phyloP scores from a whole-genome alignment of 2,329 filamentous ascomycete species.

The Colletotrichum lupini region DNA sequence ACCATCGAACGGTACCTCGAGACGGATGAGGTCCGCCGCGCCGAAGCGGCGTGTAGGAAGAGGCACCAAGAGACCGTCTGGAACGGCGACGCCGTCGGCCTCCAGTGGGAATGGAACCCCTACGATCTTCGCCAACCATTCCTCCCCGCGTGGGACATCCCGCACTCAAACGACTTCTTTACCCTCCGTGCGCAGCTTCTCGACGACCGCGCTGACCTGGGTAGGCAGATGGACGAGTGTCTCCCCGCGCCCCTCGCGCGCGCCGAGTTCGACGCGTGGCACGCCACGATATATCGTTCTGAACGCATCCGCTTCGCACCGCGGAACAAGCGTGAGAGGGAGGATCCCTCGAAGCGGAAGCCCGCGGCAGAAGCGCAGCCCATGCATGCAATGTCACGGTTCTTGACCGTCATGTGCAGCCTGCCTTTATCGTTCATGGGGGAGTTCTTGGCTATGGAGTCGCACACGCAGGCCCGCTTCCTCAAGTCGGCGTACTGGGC shows the following conservation, averaged over 20 bases:
- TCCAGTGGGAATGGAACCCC: conserved; percentile 11
- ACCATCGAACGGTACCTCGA: not conserved
- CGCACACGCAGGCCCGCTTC: not conserved
- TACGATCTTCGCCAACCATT: not conserved
- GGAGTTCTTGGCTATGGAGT: not conserved
- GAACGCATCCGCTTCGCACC: not conserved
- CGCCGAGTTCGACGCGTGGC: conserved; percentile 9
- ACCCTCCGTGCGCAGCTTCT: not conserved
- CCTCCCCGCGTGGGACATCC: not conserved
- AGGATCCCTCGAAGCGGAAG: not conserved
- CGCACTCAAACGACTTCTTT: not conserved
- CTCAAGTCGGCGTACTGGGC: conserved; percentile 19
- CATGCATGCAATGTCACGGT: conserved; percentile 11
- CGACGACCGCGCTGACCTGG: not conserved
- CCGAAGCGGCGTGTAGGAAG: not conserved
- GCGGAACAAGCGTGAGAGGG: not conserved
- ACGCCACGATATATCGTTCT: conserved; percentile 10
- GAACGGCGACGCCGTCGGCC: not conserved
- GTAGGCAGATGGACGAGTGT: not conserved
- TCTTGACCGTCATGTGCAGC: conserved; percentile 15
- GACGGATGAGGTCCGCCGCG: not conserved
- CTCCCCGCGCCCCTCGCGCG: not conserved
- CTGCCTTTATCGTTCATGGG: conserved; percentile 18
- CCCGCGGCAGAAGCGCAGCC: not conserved
- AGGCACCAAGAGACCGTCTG: not conserved